phyloP scores from a whole-genome alignment of 495 filamentous ascomycete genomes.

The Podospora appendiculata region DNA sequence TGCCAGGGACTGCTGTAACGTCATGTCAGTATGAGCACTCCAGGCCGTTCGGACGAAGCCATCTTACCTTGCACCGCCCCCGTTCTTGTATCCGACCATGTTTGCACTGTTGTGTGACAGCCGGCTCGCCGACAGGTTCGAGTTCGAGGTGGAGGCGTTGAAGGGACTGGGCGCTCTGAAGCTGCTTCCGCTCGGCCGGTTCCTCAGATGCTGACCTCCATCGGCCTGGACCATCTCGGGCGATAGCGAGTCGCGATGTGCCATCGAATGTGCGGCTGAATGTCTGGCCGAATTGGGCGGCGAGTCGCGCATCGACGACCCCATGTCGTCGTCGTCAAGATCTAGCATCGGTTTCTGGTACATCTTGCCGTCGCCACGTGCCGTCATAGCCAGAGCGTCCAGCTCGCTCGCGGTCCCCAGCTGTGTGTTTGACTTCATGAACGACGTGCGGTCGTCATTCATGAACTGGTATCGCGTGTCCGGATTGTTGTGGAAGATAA shows the following conservation, averaged over 20 bases:
- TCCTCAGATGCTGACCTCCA: background rate
- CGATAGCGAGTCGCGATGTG: no score
- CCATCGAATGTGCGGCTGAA: constrained; percentile 8
- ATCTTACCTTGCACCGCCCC: background rate
- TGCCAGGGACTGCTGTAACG: constrained; percentile 33
- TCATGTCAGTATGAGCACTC: no score
- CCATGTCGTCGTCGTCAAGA: constrained; percentile 67
- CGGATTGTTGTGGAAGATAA: constrained; percentile 88
- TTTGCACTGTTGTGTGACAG: background rate
- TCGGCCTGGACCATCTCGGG: no score
- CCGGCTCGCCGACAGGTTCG: background rate
- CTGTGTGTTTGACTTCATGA: constrained; percentile 96
- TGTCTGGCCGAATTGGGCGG: constrained; percentile 29
- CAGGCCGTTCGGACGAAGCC: no score
- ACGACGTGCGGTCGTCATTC: constrained; percentile 91
- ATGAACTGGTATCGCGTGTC: constrained; percentile 95
- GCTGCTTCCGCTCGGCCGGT: constrained; percentile 13
- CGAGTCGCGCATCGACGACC: constrained; percentile 51
- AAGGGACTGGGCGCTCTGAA: constrained; percentile 17
- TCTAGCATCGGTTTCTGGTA: constrained; percentile 49
- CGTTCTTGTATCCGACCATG: background rate
- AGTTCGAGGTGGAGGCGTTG: constrained; percentile 3
- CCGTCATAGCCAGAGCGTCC: constrained; percentile 87
- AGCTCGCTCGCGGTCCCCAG: constrained; percentile 71
- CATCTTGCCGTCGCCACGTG: constrained; percentile 71